Percentiles rank a stretch among this genome's conserved stretches.
Evolutionary conservation across 495 filamentous ascomycete genomes (phyloP).

Genomic region (Podospora conica): DNA sequence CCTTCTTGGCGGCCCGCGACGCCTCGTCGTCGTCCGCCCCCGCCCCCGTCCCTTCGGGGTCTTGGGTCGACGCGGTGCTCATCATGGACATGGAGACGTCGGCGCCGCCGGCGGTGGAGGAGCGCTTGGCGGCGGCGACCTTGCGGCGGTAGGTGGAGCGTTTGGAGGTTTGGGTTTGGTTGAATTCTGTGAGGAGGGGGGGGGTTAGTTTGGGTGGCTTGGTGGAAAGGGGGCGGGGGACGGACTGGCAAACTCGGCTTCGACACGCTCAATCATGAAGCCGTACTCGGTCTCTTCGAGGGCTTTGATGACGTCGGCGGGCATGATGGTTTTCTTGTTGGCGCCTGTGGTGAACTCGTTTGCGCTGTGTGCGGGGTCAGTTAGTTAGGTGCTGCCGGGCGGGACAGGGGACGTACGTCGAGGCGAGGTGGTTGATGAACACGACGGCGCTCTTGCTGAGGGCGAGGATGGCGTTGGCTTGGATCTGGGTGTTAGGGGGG

Average conservation of each 20-base stretch:
- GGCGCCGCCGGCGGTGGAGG: constrained; percentile 4
- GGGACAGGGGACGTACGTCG: constrained; percentile 55
- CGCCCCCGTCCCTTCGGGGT: neutral
- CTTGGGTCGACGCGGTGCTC: constrained; percentile 20
- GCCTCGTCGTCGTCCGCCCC: constrained; percentile 6
- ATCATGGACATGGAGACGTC: constrained; percentile 32
- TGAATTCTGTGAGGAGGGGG: constrained; percentile 37
- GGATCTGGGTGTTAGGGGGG: constrained; percentile 90
- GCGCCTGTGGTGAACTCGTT: constrained; percentile 62
- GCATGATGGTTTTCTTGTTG: constrained; percentile 79
- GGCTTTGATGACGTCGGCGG: constrained; percentile 75
- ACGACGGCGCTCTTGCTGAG: constrained; percentile 91
- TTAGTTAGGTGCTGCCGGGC: neutral
- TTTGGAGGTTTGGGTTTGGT: constrained; percentile 46
- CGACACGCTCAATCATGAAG: constrained; percentile 58
- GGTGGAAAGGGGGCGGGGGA: constrained; percentile 1
- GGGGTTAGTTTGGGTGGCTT: neutral
- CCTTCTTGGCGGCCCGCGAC: constrained; percentile 35
- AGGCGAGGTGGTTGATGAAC: constrained; percentile 84
- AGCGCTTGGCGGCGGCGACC: constrained; percentile 39
- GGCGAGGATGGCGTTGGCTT: constrained; percentile 86
- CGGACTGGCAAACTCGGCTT: constrained; percentile 57
- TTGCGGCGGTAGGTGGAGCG: constrained; percentile 47
- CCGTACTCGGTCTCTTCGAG: constrained; percentile 79
- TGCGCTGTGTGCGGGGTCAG: constrained; percentile 45